Evolutionary conservation across 768 basidiomycete species (phyloP).

Genomic region (Kwoniella sp.): DNA sequence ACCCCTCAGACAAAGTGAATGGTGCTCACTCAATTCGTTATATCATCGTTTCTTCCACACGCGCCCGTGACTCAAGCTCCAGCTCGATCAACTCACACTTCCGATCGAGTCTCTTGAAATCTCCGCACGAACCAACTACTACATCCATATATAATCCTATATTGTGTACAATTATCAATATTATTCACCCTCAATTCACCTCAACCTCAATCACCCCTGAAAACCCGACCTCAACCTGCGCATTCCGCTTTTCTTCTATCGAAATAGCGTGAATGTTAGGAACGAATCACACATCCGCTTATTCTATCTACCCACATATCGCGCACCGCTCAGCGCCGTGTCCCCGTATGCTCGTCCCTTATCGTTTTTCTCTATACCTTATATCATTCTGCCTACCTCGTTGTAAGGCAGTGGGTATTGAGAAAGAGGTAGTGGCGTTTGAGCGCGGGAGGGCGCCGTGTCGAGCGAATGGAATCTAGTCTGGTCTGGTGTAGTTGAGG

Average conservation of each 20-base stretch:
- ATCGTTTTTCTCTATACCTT: background rate
- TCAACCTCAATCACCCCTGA: background rate
- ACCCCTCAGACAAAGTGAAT: constrained; percentile 11
- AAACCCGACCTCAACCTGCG: background rate
- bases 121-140: background rate
- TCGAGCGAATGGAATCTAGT: constrained; percentile 1
- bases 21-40: constrained; percentile 21
- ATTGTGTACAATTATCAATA: constrained; percentile 9
- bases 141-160: background rate
- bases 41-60: background rate
- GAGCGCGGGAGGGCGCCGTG: constrained; percentile 33
- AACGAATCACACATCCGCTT: background rate
- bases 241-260: background rate
- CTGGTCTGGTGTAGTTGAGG: background rate
- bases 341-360: constrained; percentile 31
- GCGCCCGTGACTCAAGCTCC: background rate
- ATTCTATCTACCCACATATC: background rate
- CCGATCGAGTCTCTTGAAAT: background rate
- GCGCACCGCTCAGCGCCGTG: constrained; percentile 15
- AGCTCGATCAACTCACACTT: background rate
- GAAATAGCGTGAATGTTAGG: too few species aligned
- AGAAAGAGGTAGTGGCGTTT: constrained; percentile 11
- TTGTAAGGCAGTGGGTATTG: background rate
- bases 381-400: background rate
- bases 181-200: background rate